Conservation (phyloP, 352 stramenopile species). For the Phytophthora hybrid region DNA sequence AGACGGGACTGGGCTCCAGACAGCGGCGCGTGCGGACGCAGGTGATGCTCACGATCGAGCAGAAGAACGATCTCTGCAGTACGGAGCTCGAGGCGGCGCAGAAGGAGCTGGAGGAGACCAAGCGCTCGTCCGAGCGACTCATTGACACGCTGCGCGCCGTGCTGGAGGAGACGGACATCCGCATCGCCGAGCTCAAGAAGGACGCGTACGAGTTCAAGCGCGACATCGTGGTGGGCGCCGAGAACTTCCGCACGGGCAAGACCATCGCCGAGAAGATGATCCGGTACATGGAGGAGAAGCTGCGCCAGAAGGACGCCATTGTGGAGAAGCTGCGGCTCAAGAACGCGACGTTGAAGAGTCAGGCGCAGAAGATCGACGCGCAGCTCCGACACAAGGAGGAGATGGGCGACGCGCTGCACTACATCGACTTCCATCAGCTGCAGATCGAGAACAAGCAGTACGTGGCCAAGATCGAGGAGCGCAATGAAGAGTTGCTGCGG, state of each 20-base stretch:
- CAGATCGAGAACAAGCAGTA: conserved; percentile 98
- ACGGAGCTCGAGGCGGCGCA: conserved; percentile 88
- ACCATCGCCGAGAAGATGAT: conserved; percentile 95
- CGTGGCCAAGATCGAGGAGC: conserved; percentile 94
- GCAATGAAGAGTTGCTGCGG: conserved; percentile 94
- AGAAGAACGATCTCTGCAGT: conserved; percentile 94
- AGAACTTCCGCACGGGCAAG: conserved; percentile 95
- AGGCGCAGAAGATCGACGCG: conserved; percentile 93
- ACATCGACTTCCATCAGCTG: conserved; percentile 97
- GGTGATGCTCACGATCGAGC: conserved; percentile 88
- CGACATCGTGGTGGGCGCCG: conserved; percentile 94
- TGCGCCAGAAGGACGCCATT: conserved; percentile 92
- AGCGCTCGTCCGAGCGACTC: conserved; percentile 91
- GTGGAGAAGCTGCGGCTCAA: conserved; percentile 96
- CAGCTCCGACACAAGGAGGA: conserved; percentile 95
- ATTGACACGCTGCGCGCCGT: conserved; percentile 94
- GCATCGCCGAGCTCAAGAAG: conserved; percentile 95
- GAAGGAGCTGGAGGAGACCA: conserved; percentile 92
- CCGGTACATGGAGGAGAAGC: conserved; percentile 96
- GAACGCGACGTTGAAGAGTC: conserved; percentile 93
- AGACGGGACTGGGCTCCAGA: conserved; percentile 29
- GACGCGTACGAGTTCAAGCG: conserved; percentile 97
- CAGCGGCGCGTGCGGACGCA: conserved; percentile 71
- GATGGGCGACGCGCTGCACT: conserved; percentile 95
- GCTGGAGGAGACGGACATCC: conserved; percentile 94